Evolutionary conservation across 2,329 filamentous ascomycete species (phyloP).

Genomic region (Alternaria metachromatica): DNA sequence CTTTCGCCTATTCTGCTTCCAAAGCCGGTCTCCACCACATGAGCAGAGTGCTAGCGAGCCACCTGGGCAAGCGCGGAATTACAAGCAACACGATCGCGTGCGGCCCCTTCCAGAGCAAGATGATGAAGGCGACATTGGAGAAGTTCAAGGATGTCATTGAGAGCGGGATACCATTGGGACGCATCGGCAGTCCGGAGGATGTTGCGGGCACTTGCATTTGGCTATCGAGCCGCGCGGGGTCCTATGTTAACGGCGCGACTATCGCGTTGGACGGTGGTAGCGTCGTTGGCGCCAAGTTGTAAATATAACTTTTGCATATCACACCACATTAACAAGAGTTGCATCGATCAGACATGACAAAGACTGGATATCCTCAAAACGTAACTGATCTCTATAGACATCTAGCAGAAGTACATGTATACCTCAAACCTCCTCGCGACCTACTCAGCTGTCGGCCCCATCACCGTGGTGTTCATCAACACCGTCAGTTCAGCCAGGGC

Average conservation of each 20-base stretch:
- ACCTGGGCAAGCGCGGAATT: slow-evolving; percentile 65
- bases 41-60: slow-evolving; percentile 67
- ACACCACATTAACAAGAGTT: no score
- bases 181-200: slow-evolving; percentile 72
- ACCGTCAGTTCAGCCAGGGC: no score
- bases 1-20: slow-evolving; percentile 64
- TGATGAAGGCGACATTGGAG: slow-evolving; percentile 74
- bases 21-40: slow-evolving; percentile 72
- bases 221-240: slow-evolving; percentile 69
- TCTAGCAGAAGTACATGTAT: no score
- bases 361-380: no score
- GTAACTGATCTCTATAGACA: no score
- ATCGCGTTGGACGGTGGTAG: slow-evolving; percentile 52
- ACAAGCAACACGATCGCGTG: slow-evolving; percentile 75
- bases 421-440: no score
- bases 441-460: no score
- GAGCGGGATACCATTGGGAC: slow-evolving; percentile 66
- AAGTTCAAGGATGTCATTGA: slow-evolving; percentile 64
- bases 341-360: no score
- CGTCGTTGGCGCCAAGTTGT: slow-evolving; percentile 48
- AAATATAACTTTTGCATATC: not conserved
- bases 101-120: slow-evolving; percentile 73
- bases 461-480: no score
- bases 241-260: slow-evolving; percentile 53
- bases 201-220: slow-evolving; percentile 76